These are phyloP conservation scores for Crithidia expoeki DNA, from an alignment of 208 protist species.

Conservation along the genomic window DNA sequence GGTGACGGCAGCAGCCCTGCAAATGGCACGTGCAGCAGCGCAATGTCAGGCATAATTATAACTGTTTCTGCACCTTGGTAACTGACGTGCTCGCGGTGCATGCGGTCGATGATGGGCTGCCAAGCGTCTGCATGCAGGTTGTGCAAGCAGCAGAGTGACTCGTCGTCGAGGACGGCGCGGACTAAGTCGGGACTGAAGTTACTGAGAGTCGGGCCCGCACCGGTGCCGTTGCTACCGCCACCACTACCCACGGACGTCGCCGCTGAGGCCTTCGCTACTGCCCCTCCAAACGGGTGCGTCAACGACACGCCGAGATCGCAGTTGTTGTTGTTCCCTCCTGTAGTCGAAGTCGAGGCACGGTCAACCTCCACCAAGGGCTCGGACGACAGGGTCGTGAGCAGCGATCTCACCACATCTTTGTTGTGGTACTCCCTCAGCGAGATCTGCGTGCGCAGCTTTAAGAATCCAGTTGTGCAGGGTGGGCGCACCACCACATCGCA, in stretches of 20 bases:
- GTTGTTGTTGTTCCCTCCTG: slow-evolving; percentile 6
- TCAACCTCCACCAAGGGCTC: slow-evolving; percentile 18
- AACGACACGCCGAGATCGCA: slow-evolving; percentile 1
- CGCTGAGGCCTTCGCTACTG: slow-evolving; percentile 19
- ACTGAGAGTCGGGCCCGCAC: slow-evolving; percentile 7
- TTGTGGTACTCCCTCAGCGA: slow-evolving; percentile 65
- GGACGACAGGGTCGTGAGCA: slow-evolving; percentile 14
- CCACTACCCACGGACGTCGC: slow-evolving; percentile 5
- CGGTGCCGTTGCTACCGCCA: slow-evolving; percentile 7
- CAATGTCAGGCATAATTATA: slow-evolving; percentile 77
- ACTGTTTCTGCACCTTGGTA: slow-evolving; percentile 63
- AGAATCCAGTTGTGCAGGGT: slow-evolving; percentile 50
- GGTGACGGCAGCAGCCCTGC: slow-evolving; percentile 57
- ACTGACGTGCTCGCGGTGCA: slow-evolving; percentile 40
- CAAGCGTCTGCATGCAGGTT: slow-evolving; percentile 85
- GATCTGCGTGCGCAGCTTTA: slow-evolving; percentile 65
- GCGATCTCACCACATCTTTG: slow-evolving; percentile 24
- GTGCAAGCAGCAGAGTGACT: slow-evolving; percentile 41
- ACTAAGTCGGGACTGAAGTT: slow-evolving; percentile 16
- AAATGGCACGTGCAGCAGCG: slow-evolving; percentile 81
- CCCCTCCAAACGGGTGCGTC: slow-evolving; percentile 25
- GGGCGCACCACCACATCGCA: slow-evolving; percentile 82
- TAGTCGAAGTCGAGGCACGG: background rate
- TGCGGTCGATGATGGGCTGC: slow-evolving; percentile 54
- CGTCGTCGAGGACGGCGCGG: slow-evolving; percentile 36